A percentile compares a stretch with the other conserved stretches of the same genome.
These are phyloP conservation scores for Arachis hypogaea DNA, from an alignment of 306 rosid genomes.

Conservation along the genomic window DNA sequence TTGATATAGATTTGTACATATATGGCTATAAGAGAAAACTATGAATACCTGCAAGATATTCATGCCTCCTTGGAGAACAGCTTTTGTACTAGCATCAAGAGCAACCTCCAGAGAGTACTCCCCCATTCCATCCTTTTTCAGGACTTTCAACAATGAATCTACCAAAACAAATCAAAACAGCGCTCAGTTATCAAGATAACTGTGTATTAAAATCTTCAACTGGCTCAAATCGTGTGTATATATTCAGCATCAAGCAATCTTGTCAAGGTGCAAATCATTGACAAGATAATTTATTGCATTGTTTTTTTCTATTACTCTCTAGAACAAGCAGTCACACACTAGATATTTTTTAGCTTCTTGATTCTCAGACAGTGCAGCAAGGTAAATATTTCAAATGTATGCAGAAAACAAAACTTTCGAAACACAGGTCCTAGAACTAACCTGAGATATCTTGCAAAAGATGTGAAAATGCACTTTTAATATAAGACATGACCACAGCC, in stretches of 20 bases:
- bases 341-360: background rate
- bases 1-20: constrained; percentile 7
- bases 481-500: constrained; percentile 49
- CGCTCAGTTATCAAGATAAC: constrained; percentile 2
- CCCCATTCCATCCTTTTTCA: constrained; percentile 59
- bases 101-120: constrained; percentile 67
- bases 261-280: constrained; percentile 3
- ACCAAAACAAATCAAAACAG: constrained; percentile 44
- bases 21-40: constrained; percentile 38
- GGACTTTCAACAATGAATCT: constrained; percentile 78
- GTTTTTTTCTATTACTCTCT: constrained; percentile 11
- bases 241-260: constrained; percentile 21
- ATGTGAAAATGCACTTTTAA: constrained; percentile 66
- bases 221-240: constrained; percentile 20
- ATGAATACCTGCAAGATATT: constrained; percentile 69
- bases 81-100: constrained; percentile 75
- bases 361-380: constrained; percentile 18
- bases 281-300: constrained; percentile 33
- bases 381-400: constrained; percentile 30
- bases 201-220: constrained; percentile 23
- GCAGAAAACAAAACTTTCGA: constrained; percentile 35
- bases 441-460: constrained; percentile 72
- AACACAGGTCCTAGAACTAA: constrained; percentile 39
- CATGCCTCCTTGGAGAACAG: constrained; percentile 83
- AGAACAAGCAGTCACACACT: constrained; percentile 26